Conservation (phyloP, 176 grass and related monocot species). For the Guadua angustifolia region DNA sequence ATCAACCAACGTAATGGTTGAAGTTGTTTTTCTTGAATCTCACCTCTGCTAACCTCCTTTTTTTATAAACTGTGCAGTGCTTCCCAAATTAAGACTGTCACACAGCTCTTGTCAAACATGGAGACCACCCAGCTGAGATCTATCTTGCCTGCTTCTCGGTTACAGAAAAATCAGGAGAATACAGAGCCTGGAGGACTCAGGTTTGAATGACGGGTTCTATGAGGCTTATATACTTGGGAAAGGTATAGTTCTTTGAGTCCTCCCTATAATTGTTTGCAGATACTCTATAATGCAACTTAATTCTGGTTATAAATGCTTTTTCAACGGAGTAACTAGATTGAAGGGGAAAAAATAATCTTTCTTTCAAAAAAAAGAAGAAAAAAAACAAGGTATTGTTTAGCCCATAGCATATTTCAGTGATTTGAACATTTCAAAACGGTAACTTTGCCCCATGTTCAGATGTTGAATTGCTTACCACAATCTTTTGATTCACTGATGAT, state of each 20-base stretch:
- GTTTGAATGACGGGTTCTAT: not conserved
- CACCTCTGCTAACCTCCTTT: slow-evolving; percentile 27
- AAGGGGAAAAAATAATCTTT: not conserved
- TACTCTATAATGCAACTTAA: not conserved
- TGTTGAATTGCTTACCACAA: not conserved
- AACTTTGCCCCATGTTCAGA: not conserved
- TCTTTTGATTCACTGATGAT: not conserved
- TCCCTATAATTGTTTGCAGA: slow-evolving; percentile 26
- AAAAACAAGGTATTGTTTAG: not conserved
- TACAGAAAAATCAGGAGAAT: slow-evolving; percentile 41
- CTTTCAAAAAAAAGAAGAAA: too few relatives aligned
- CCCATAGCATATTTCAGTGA: not conserved
- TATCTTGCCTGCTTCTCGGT: slow-evolving; percentile 27
- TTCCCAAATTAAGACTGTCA: slow-evolving; percentile 79
- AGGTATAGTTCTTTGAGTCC: not conserved
- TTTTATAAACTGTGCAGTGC: slow-evolving; percentile 51
- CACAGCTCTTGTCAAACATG: slow-evolving; percentile 76
- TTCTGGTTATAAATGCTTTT: not conserved
- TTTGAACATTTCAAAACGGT: not conserved
- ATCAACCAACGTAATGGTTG: not conserved
- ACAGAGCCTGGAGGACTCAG: slow-evolving; percentile 28
- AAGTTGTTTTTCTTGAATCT: slow-evolving; percentile 19
- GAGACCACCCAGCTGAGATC: slow-evolving; percentile 72
- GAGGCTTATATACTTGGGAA: not conserved
- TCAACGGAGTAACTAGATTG: not conserved